Base-by-base conservation (phyloP, 1,284 basidiomycete genomes). In the Acaromyces ingoldii region DNA sequence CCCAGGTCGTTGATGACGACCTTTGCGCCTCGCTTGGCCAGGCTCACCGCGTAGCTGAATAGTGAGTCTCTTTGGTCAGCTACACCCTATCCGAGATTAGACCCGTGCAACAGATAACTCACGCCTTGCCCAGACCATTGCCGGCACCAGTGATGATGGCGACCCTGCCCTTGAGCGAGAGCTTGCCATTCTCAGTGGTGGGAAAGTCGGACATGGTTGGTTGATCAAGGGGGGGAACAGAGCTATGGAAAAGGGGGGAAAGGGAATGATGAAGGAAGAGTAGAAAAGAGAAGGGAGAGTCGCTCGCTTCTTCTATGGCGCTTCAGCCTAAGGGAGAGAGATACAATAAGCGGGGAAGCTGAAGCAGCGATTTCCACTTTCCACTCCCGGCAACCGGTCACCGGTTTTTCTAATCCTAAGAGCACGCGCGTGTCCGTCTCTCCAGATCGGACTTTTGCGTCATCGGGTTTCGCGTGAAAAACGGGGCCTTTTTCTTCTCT, bases 111-210 rank as follows among this genome's bases (percentile, higher is more conserved):
- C 6, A 17, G 11, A n/a, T 19, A 39, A 81, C 88, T 75, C 71
- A 96, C 88, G 87, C 83, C 78, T 84, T 86, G 49, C 93, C 93
- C 22, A 98, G 82, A 31, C 95, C 93, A 60, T 91, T 90, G 29
- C 95, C 95, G 50, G 91, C 92, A 53, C 95, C 95, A 43, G 95
- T 99, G 62, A 98, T 80, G 65, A 99, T 83, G 62, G 92, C 89
- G 33, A 90, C 91, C 58, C 95, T 89, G 63, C 86, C 87, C 78
- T 90, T 87, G 82, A 93, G 96, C 47, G 67, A 70, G 51, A 72
- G 56, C 57, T 72, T 70, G 51, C 70, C 70, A 57, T 67, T 63
- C 52, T 72, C 70, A 9, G 60, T 63, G 54, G 58, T 56, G 36
- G 70, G 70, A 54, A 72, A 72, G 43, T 71, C 69, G 11, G 69